Conservation (phyloP, 345 rosid genomes). For the Lagerstroemia speciosa region DNA sequence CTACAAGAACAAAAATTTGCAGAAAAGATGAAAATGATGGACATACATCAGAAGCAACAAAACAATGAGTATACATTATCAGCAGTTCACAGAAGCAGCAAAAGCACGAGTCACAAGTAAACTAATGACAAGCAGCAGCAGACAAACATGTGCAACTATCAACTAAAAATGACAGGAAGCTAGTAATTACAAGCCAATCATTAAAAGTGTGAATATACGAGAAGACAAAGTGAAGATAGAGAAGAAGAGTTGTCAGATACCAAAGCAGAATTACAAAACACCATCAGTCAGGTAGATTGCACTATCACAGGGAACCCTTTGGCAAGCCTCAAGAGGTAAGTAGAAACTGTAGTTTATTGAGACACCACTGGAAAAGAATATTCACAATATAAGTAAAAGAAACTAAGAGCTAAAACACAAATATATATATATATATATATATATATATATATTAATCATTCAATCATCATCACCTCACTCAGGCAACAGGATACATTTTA, state of each 20-base stretch:
- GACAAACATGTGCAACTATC: too few species aligned
- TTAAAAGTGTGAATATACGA: not conserved
- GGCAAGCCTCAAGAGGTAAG: not conserved
- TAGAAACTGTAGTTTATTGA: not conserved
- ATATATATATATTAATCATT: too few species aligned
- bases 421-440: too few species aligned
- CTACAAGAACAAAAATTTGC: slow-evolving; percentile 23
- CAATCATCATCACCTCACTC: too few species aligned
- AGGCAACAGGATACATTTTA: too few species aligned
- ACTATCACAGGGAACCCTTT: not conserved
- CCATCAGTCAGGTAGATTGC: not conserved
- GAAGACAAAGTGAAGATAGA: not conserved
- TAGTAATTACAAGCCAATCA: not conserved
- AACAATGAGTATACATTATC: too few species aligned
- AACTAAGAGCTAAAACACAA: not conserved
- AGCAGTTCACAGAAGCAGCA: too few species aligned
- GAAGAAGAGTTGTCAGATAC: not conserved
- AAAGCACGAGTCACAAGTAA: not conserved
- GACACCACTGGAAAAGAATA: not conserved
- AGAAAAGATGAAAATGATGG: slow-evolving; percentile 4
- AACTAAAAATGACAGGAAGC: not conserved
- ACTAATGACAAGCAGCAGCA: not conserved
- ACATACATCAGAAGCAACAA: too few species aligned
- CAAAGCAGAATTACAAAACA: not conserved
- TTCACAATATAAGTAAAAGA: not conserved